Conservation (phyloP, 2,329 filamentous ascomycete species). For the Epicoccum sorghinum region DNA sequence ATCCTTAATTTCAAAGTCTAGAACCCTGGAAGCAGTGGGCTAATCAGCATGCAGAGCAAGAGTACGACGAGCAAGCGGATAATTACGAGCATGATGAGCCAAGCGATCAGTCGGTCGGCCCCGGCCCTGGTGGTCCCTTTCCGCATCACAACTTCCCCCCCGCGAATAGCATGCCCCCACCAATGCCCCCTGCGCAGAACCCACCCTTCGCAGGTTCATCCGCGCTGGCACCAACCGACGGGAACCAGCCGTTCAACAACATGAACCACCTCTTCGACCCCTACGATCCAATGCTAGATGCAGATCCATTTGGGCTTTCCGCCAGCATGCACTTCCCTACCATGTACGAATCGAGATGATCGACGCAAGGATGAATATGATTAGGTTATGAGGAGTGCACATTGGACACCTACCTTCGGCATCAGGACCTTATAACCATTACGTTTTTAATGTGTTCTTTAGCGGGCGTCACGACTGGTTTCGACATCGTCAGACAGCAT, state of each 20-base stretch:
- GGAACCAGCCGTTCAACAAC: slow-evolving; percentile 50
- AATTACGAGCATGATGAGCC: slow-evolving; percentile 83
- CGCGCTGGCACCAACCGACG: slow-evolving; percentile 42
- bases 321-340: slow-evolving; percentile 95
- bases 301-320: slow-evolving; percentile 90
- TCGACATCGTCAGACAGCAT: slow-evolving; percentile 25
- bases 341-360: slow-evolving; percentile 61
- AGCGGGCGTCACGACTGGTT: slow-evolving; percentile 37
- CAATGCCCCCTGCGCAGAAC: slow-evolving; percentile 46
- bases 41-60: slow-evolving; percentile 82
- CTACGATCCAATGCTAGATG: slow-evolving; percentile 87
- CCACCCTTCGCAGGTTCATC: slow-evolving; percentile 43
- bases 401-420: slow-evolving; percentile 14
- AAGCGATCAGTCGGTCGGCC: slow-evolving; percentile 68
- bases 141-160: slow-evolving; percentile 61
- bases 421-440: slow-evolving; percentile 12
- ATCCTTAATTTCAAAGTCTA: slow-evolving; percentile 55
- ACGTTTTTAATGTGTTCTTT: slow-evolving; percentile 34
- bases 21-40: slow-evolving; percentile 70
- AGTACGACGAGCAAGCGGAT: slow-evolving; percentile 90
- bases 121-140: slow-evolving; percentile 63
- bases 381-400: slow-evolving; percentile 12
- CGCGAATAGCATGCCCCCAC: slow-evolving; percentile 47
- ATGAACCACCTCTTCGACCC: slow-evolving; percentile 65
- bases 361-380: slow-evolving; percentile 24